Base-by-base conservation (phyloP, 1,139 yeast genomes). In the Debaryomycetaceae sp. region DNA sequence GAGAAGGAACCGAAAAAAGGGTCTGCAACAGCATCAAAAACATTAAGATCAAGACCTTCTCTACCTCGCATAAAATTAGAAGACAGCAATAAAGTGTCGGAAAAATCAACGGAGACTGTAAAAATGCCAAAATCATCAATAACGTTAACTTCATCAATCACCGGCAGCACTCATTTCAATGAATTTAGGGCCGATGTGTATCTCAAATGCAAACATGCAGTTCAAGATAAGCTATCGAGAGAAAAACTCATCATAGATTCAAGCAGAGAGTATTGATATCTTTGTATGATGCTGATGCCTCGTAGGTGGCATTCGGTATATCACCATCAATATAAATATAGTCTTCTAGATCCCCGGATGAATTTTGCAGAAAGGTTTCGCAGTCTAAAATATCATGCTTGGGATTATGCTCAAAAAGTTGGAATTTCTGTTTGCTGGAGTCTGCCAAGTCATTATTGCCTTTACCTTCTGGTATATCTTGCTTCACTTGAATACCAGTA, bases 151-250 rank as follows among this genome's bases (percentile, higher is more conserved):
- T 8, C 29, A 24, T 24, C 33, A 11, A 15, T n/a, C n/a, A n/a
- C n/a, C n/a, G n/a, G n/a, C n/a, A n/a, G n/a, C n/a, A n/a, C n/a
- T n/a, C 35, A 28, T 8, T 7, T 34, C 8, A 16, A 35, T 6
- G 36, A 40, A 19, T 18, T 36, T 9, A 34, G 41, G 32, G 32
- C 35, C 15, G 62, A 58, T 11, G 37, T 61, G 17, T 59, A 59
- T 49, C 60, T 57, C 17, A 63, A 62, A 46, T 64, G 70, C 43
- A 53, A 52, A 38, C 8, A 18, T 3, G 67, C 67, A 2, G 58
- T 64, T 2, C 36, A 41, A 9, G 62, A 56, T 13, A 58, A 58
- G 39, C 43, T 64, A 6, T 46, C 44, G 30, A 40, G 40, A 32
- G 30, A 40, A 41, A 32, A 66, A 61, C 41, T 48, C 41, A 37